These are phyloP conservation scores for Cystobasidium pallidum DNA, from an alignment of 1,284 basidiomycete genomes.

Conservation along the genomic window DNA sequence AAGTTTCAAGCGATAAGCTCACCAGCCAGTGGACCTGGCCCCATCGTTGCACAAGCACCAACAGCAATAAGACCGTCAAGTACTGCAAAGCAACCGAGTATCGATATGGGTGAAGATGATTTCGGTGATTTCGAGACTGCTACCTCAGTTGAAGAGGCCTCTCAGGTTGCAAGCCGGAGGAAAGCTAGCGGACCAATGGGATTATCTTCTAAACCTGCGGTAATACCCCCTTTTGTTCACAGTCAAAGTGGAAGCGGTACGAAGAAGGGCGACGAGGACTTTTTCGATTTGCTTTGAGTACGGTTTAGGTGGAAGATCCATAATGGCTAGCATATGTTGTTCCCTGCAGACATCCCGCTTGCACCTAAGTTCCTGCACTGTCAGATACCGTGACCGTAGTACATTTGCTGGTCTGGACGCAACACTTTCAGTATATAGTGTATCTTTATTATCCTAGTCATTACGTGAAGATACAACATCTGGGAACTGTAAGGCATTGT, in stretches of 20 bases:
- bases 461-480: too few relatives aligned
- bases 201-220: neutral
- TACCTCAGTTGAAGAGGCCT: neutral
- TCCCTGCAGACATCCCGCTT: too few relatives aligned
- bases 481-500: too few relatives aligned
- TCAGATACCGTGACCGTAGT: too few relatives aligned
- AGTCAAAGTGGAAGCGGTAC: neutral
- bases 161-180: neutral
- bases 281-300: conserved; percentile 30
- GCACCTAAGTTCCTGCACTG: too few relatives aligned
- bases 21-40: conserved; percentile 13
- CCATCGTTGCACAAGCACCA: neutral
- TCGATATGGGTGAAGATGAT: conserved; percentile 29
- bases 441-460: too few relatives aligned
- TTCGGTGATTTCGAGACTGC: conserved; percentile 38
- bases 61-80: neutral
- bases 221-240: neutral
- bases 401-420: too few relatives aligned
- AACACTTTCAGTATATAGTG: too few relatives aligned
- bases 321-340: too few relatives aligned
- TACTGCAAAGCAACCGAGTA: neutral
- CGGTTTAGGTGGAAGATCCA: too few relatives aligned
- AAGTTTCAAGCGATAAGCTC: neutral
- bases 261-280: conserved; percentile 14
- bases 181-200: conserved; percentile 36